These are phyloP conservation scores for Apiospora rasikravindrae DNA, from an alignment of 2,329 filamentous ascomycete genomes.

Conservation along the genomic window DNA sequence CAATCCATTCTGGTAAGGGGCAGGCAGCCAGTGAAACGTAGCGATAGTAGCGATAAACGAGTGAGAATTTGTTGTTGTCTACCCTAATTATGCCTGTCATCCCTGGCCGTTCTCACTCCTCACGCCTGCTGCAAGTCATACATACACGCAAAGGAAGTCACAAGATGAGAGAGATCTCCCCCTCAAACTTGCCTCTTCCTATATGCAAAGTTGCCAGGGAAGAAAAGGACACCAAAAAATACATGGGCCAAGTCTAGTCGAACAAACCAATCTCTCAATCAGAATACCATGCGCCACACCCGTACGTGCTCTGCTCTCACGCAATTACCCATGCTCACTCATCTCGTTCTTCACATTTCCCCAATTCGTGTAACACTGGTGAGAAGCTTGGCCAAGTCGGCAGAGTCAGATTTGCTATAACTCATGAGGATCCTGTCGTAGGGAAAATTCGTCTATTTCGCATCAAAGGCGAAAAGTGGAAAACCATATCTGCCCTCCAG, in stretches of 20 bases:
- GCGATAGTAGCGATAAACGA: neutral
- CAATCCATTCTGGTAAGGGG: neutral
- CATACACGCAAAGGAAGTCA: neutral
- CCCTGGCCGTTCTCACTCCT: neutral
- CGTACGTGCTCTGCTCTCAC: slow-evolving; percentile 5
- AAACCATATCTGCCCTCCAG: slow-evolving; percentile 20
- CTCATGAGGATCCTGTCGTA: slow-evolving; percentile 22
- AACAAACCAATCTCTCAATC: slow-evolving; percentile 9
- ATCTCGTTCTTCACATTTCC: slow-evolving; percentile 15
- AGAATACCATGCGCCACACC: neutral
- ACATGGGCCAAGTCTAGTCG: neutral
- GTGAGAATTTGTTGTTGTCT: neutral
- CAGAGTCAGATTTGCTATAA: slow-evolving; percentile 25
- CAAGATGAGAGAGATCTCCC: neutral
- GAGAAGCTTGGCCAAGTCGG: slow-evolving; percentile 19
- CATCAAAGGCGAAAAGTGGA: slow-evolving; percentile 17
- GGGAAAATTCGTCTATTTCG: slow-evolving; percentile 16
- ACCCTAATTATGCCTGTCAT: slow-evolving; percentile 8
- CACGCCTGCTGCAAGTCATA: slow-evolving; percentile 2
- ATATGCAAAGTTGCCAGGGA: neutral
- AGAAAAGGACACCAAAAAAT: neutral
- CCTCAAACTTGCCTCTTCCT: neutral
- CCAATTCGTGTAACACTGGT: slow-evolving; percentile 18
- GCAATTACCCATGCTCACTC: slow-evolving; percentile 1
- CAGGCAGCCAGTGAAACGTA: neutral